Evolutionary conservation across 1,139 yeast species (phyloP), one percentile per base, ranked within the genome.

Genomic region (Scheffersomyces titani): DNA sequence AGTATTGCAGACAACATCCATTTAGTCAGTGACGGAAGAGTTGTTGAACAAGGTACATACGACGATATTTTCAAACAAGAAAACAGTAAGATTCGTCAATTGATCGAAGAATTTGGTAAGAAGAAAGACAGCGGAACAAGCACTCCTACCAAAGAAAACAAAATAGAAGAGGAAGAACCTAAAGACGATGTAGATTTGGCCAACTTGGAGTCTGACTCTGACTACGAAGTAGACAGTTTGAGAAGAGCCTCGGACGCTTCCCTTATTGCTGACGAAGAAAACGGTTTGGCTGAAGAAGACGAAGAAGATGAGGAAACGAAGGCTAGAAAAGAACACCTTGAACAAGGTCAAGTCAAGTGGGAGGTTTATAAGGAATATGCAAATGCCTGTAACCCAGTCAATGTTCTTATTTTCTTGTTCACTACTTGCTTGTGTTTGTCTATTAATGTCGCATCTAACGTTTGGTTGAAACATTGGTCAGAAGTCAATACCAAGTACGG

Each of bases 401-500:
- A 86, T 62, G 97, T 93, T 19, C 47, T 77, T 0, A 63, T 87
- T 3, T 87, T 88, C 68, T 68, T 91, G 56, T 59, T 73, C 50
- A 78, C 82, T 59, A 79, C 86, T 50, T 67, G 88, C 20, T 55
- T 73, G 18, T 81, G 92, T 0, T 89, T 87, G 82, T 75, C 83
- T 20, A 70, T 90, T 51, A 83, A 86, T 57, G 69, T 66, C 58
- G 61, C 61, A 19, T 73, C 93, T 50, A 92, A 88, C 68, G 83
- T 94, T 54, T 94, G 99, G 99, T 84, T 94, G 67, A 94, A 94
- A 71, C 93, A 92, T 70, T 96, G 99, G 99, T 92, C 98, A 9
- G 99, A 94, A 70, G 85, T 89, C 46, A 94, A 94, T 69, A 82
- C 92, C 4, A 76, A 72, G 51, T 70, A 76, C 50, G 96, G 94